Conservation (phyloP, 345 rosid genomes). For the Aurinia saxatilis region DNA sequence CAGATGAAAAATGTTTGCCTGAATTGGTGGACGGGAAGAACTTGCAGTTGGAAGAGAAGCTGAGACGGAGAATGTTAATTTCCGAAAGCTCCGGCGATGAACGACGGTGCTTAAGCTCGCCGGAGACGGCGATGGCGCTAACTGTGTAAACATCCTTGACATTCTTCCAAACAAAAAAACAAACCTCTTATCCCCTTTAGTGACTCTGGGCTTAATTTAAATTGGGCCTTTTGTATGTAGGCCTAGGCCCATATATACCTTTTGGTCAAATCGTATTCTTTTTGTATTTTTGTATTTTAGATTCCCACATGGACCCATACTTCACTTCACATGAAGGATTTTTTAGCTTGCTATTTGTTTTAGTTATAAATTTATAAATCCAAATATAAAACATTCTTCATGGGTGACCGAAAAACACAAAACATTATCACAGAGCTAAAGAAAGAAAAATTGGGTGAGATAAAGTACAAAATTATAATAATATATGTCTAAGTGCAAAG, state of each 20-base stretch:
- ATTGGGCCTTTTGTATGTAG: background rate
- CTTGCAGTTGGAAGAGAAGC: slow-evolving; percentile 38
- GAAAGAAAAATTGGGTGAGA: background rate
- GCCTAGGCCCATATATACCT: background rate
- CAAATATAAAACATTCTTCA: slow-evolving; percentile 2
- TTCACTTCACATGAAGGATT: background rate
- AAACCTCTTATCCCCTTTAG: slow-evolving; percentile 13
- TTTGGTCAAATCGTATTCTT: too few species aligned
- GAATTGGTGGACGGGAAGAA: slow-evolving; percentile 48
- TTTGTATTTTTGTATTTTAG: too few species aligned
- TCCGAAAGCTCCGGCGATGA: slow-evolving; percentile 19
- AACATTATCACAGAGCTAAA: background rate
- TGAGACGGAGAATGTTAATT: slow-evolving; percentile 20
- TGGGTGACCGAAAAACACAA: background rate
- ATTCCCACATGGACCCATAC: background rate
- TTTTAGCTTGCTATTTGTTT: background rate
- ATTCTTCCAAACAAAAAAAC: background rate
- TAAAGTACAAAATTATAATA: background rate
- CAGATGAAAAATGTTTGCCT: slow-evolving; percentile 31
- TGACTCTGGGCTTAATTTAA: background rate
- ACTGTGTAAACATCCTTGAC: slow-evolving; percentile 23
- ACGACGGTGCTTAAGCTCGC: slow-evolving; percentile 18
- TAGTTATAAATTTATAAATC: background rate
- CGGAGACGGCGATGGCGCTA: slow-evolving; percentile 35
- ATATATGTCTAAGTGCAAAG: background rate